Evolutionary conservation across 306 rosid species (phyloP).

Genomic region (Lupinus albus): DNA sequence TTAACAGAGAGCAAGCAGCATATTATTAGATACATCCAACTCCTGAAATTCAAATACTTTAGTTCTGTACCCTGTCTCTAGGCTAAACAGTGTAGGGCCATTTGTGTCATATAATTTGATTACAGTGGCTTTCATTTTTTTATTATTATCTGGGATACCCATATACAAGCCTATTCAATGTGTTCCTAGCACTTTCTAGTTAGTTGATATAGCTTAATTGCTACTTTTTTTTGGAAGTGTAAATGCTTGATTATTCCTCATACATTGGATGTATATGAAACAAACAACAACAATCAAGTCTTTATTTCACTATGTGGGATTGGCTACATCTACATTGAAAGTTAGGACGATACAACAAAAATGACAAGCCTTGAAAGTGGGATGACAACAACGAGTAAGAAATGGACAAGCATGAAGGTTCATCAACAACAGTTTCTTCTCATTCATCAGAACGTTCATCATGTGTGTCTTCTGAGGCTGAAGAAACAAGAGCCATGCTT

Average conservation of each 20-base stretch:
- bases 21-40: conserved; percentile 43
- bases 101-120: not conserved
- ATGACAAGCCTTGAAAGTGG: no score
- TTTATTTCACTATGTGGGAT: no score
- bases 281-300: no score
- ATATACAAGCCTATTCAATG: not conserved
- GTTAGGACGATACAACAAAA: no score
- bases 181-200: conserved; percentile 19
- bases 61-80: conserved; percentile 29
- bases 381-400: no score
- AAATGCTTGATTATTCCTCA: conserved; percentile 3
- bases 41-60: conserved; percentile 46
- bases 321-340: no score
- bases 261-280: not conserved
- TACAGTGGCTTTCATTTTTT: conserved; percentile 1
- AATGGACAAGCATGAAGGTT: no score
- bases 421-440: not conserved
- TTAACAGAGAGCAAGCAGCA: conserved; percentile 47
- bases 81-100: conserved; percentile 43
- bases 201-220: not conserved
- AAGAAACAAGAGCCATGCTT: conserved; percentile 51
- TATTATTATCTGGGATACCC: not conserved
- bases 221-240: not conserved
- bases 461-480: conserved; percentile 49
- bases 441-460: conserved; percentile 43